Percentiles rank a stretch among this genome's conserved stretches.
These are phyloP conservation scores for Catharanthus roseus DNA, from an alignment of 257 asterid genomes.

Conservation along the genomic window DNA sequence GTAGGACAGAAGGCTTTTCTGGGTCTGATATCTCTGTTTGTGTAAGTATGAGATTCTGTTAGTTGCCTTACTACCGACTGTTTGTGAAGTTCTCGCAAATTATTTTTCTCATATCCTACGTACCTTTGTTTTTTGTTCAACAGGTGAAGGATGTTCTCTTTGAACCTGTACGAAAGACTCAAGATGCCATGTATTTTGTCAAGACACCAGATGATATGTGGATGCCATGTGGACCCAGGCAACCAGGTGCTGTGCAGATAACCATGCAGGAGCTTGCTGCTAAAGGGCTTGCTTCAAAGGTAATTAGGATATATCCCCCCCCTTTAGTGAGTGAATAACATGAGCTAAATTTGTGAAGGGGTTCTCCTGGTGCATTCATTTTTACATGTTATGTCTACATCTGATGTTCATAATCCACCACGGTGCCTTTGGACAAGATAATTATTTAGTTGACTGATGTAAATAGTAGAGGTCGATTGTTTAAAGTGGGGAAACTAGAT, in stretches of 20 bases:
- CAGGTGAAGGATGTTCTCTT: slow-evolving; percentile 95
- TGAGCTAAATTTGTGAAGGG: no score
- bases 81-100: no score
- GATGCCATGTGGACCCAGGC: slow-evolving; percentile 96
- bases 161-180: slow-evolving; percentile 97
- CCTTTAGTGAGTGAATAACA: no score
- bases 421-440: no score
- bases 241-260: slow-evolving; percentile 70
- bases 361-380: no score
- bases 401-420: no score
- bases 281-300: slow-evolving; percentile 80
- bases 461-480: no score
- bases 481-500: background rate
- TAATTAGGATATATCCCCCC: slow-evolving; percentile 18
- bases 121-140: slow-evolving; percentile 11
- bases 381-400: no score
- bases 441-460: no score
- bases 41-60: slow-evolving; percentile 26
- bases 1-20: slow-evolving; percentile 47
- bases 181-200: slow-evolving; percentile 81
- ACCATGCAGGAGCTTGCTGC: slow-evolving; percentile 86
- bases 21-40: slow-evolving; percentile 56
- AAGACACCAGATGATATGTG: slow-evolving; percentile 53
- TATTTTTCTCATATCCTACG: background rate
- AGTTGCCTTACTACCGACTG: background rate